Conservation (phyloP, 352 stramenopile species). For the Phytopythium cucurbitacearum region DNA sequence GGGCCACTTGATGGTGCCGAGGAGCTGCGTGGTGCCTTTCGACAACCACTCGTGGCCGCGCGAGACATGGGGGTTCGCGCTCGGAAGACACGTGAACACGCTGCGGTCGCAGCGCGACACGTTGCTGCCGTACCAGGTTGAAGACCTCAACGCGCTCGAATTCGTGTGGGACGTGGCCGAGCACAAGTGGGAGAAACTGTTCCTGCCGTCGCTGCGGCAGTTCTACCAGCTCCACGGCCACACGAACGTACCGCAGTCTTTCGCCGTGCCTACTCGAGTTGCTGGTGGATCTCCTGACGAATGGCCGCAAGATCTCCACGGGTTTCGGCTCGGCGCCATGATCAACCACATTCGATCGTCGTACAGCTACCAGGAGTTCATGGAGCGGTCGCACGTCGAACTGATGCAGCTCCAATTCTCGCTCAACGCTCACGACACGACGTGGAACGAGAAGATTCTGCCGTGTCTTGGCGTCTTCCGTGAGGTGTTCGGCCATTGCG, state of each 20-base stretch:
- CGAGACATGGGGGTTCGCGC: conserved; percentile 25
- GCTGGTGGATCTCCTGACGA: not conserved
- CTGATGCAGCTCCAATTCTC: conserved; percentile 46
- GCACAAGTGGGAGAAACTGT: conserved; percentile 25
- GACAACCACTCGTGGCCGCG: conserved; percentile 23
- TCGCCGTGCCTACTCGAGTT: conserved; percentile 18
- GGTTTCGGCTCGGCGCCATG: conserved; percentile 35
- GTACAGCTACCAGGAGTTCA: conserved; percentile 21
- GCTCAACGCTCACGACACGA: conserved; percentile 36
- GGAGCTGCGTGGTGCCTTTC: conserved; percentile 32
- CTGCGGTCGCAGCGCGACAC: conserved; percentile 22
- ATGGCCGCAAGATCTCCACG: conserved; percentile 24
- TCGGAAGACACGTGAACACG: conserved; percentile 32
- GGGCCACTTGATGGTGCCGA: conserved; percentile 30
- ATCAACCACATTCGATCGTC: conserved; percentile 45
- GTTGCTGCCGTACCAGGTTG: conserved; percentile 19
- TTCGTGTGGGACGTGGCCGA: conserved; percentile 38
- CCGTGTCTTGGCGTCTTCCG: conserved; percentile 42
- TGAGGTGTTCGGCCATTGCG: conserved; percentile 34
- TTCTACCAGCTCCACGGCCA: conserved; percentile 38
- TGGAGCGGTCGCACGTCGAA: conserved; percentile 25
- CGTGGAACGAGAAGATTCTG: conserved; percentile 49
- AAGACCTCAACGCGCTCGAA: conserved; percentile 27
- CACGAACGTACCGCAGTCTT: conserved; percentile 30
- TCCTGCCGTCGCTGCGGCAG: conserved; percentile 32